Percentiles rank a stretch among this genome's conserved stretches.
phyloP scores from a whole-genome alignment of 2,329 filamentous ascomycete species.

The Neobulgaria alba region DNA sequence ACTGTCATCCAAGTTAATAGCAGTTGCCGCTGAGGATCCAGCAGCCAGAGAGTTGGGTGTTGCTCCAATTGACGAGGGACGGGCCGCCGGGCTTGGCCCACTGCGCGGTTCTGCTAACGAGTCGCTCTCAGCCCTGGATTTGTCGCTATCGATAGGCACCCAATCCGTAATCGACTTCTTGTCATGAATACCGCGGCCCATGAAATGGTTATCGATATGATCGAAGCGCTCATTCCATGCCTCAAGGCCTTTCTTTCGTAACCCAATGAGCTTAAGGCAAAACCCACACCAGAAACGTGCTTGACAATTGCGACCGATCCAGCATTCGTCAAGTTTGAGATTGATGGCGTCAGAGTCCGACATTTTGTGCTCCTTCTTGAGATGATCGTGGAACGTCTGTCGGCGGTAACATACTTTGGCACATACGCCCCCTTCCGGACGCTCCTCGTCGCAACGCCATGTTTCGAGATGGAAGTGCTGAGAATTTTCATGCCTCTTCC shows the following conservation, averaged over 20 bases:
- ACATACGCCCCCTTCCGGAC: conserved; percentile 36
- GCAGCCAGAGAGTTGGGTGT: conserved; percentile 6
- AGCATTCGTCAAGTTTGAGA: conserved; percentile 41
- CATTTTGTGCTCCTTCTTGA: conserved; percentile 34
- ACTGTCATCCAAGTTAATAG: too few species aligned
- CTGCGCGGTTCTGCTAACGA: too few species aligned
- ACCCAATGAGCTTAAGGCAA: conserved; percentile 49
- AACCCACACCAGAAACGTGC: conserved; percentile 82
- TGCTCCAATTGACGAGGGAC: not conserved
- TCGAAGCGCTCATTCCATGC: conserved; percentile 55
- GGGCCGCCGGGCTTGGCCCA: too few species aligned
- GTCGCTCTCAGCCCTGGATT: too few species aligned
- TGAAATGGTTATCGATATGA: conserved; percentile 70
- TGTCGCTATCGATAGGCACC: conserved; percentile 29
- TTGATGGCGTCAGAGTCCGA: conserved; percentile 23
- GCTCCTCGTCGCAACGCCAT: conserved; percentile 57
- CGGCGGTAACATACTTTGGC: conserved; percentile 48
- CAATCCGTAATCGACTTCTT: conserved; percentile 47
- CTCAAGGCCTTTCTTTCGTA: conserved; percentile 37
- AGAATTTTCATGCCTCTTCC: conserved; percentile 80
- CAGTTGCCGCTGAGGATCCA: conserved; percentile 7
- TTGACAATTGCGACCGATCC: conserved; percentile 56
- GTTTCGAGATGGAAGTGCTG: conserved; percentile 65
- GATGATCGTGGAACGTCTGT: conserved; percentile 53
- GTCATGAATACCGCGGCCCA: conserved; percentile 36